Percentiles rank a stretch among this genome's conserved stretches.
Evolutionary conservation across 2,329 filamentous ascomycete genomes (phyloP).

Genomic region (Alternaria rosae): DNA sequence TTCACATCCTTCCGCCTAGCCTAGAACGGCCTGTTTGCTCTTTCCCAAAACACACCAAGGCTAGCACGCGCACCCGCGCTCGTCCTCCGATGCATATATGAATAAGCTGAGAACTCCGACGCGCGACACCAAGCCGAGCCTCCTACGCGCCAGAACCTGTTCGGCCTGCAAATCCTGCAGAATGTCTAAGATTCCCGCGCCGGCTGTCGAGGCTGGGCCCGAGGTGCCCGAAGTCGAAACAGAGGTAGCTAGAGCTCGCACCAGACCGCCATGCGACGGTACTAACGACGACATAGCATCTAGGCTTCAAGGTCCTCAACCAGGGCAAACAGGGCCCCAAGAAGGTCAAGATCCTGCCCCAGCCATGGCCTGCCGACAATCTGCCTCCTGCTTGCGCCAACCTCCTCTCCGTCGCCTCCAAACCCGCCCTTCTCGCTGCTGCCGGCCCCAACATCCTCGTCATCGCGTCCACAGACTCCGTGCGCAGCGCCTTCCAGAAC

Average conservation of each 20-base stretch:
- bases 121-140: slow-evolving; percentile 37
- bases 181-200: slow-evolving; percentile 53
- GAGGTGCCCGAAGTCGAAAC: slow-evolving; percentile 82
- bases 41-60: slow-evolving; percentile 12
- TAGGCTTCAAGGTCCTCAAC: slow-evolving; percentile 75
- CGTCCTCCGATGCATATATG: slow-evolving; percentile 38
- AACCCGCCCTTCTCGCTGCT: slow-evolving; percentile 82
- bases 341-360: slow-evolving; percentile 80
- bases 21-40: slow-evolving; percentile 14
- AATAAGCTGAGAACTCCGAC: slow-evolving; percentile 30
- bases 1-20: slow-evolving; percentile 17
- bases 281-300: slow-evolving; percentile 56
- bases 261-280: background rate
- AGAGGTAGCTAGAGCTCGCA: slow-evolving; percentile 64
- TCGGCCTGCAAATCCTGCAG: slow-evolving; percentile 70
- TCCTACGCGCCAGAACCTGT: slow-evolving; percentile 61
- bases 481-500: slow-evolving; percentile 75
- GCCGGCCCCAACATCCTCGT: slow-evolving; percentile 82
- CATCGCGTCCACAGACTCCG: slow-evolving; percentile 76
- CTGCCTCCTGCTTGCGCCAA: slow-evolving; percentile 80
- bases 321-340: slow-evolving; percentile 73
- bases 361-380: slow-evolving; percentile 73
- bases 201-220: slow-evolving; percentile 62
- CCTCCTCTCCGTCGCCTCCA: slow-evolving; percentile 82
- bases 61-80: slow-evolving; percentile 21